phyloP scores from a whole-genome alignment of 2,329 filamentous ascomycete species.

The Macrophomina phaseolina region DNA sequence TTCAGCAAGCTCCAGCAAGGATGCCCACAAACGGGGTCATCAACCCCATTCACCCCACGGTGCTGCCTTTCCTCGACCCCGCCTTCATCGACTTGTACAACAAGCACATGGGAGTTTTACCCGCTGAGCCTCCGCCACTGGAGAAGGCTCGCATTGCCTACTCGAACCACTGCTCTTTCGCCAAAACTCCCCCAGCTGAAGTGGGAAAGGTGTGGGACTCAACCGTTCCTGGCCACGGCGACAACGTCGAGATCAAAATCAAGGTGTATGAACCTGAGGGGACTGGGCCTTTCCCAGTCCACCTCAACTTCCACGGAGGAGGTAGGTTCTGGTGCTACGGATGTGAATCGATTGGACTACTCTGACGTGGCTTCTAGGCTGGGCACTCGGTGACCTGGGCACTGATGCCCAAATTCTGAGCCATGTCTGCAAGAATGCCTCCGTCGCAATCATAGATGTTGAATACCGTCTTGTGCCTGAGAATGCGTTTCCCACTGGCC shows the following conservation, averaged over 20 bases:
- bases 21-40: background rate
- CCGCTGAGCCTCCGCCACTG: background rate
- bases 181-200: background rate
- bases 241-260: background rate
- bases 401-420: background rate
- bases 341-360: background rate
- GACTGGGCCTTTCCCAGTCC: background rate
- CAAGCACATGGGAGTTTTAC: background rate
- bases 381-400: background rate
- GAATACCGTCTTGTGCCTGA: background rate
- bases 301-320: slow-evolving; percentile 10
- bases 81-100: slow-evolving; percentile 6
- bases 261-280: background rate
- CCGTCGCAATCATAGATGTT: background rate
- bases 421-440: background rate
- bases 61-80: background rate
- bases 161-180: slow-evolving; percentile 7
- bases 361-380: background rate
- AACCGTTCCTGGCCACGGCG: background rate
- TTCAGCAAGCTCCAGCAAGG: background rate
- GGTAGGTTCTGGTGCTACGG: background rate
- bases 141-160: background rate
- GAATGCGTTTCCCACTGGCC: background rate
- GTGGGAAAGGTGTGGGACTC: background rate
- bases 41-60: background rate